A percentile compares a stretch with the other conserved stretches of the same genome.
These are phyloP conservation scores for Fibroporia radiculosa DNA, from an alignment of 768 basidiomycete species.

Conservation along the genomic window DNA sequence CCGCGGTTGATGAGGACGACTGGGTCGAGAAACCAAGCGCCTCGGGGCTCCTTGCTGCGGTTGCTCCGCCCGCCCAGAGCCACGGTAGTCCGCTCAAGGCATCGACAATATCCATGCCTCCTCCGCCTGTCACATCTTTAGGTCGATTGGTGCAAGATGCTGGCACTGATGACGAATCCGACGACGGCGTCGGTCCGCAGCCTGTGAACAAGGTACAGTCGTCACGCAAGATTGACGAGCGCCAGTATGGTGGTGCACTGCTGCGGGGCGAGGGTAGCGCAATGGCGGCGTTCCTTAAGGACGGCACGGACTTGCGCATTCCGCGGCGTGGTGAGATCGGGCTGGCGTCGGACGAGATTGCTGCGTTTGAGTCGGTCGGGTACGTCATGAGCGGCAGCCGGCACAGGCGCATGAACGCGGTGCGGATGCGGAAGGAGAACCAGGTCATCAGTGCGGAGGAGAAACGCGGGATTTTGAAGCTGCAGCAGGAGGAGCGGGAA, in stretches of 20 bases:
- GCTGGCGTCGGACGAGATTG: conserved; percentile 81
- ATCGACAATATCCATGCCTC: conserved; percentile 16
- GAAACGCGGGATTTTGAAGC: conserved; percentile 90
- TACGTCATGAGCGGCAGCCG: conserved; percentile 98
- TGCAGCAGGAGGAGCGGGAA: conserved; percentile 91
- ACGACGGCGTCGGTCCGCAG: conserved; percentile 73
- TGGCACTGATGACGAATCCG: conserved; percentile 29
- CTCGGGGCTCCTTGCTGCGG: conserved; percentile 20
- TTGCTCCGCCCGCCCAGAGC: conserved; percentile 10
- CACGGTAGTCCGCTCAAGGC: conserved; percentile 15
- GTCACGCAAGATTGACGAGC: conserved; percentile 59
- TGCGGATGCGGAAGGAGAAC: conserved; percentile 98
- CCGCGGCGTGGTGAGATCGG: conserved; percentile 99
- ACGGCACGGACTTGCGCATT: conserved; percentile 75
- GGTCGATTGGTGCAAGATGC: conserved; percentile 9
- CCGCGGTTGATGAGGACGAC: conserved; percentile 39
- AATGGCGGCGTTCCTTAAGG: conserved; percentile 94
- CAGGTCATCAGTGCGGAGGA: conserved; percentile 99
- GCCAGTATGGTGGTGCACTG: conserved; percentile 84
- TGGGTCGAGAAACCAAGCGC: conserved; percentile 58
- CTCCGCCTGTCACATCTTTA: conserved; percentile 10
- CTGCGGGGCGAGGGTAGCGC: conserved; percentile 94
- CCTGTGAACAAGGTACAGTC: conserved; percentile 39
- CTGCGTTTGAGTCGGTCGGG: conserved; percentile 77
- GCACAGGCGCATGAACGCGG: conserved; percentile 97